Evolutionary conservation across 176 grass and related monocot species (phyloP).

Genomic region (Coix lacrymajobi): DNA sequence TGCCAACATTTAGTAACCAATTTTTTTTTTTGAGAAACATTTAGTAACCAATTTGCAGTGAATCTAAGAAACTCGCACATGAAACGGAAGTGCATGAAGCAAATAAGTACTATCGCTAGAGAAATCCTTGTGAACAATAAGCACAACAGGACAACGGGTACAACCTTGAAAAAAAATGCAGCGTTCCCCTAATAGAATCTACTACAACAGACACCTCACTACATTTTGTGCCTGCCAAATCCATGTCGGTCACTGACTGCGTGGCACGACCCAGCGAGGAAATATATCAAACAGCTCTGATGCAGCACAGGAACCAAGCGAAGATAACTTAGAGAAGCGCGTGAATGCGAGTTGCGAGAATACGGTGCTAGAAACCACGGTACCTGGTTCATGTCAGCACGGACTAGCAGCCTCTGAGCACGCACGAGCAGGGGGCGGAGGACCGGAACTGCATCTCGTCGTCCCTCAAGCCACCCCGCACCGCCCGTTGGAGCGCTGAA

Average conservation of each 20-base stretch:
- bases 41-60: background rate
- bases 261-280: background rate
- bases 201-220: background rate
- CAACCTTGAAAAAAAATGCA: background rate
- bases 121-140: background rate
- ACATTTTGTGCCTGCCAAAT: background rate
- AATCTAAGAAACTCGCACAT: background rate
- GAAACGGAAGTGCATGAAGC: background rate
- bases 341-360: background rate
- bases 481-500: background rate
- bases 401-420: background rate
- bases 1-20: background rate
- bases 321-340: background rate
- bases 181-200: background rate
- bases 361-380: background rate
- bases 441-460: background rate
- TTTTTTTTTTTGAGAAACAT: no score
- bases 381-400: background rate
- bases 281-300: background rate
- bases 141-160: background rate
- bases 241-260: background rate
- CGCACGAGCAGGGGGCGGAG: background rate
- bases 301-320: background rate
- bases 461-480: background rate
- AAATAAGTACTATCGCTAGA: background rate